Evolutionary conservation across 805 yeast species (phyloP).

Genomic region (Metschnikowia colocasiae): DNA sequence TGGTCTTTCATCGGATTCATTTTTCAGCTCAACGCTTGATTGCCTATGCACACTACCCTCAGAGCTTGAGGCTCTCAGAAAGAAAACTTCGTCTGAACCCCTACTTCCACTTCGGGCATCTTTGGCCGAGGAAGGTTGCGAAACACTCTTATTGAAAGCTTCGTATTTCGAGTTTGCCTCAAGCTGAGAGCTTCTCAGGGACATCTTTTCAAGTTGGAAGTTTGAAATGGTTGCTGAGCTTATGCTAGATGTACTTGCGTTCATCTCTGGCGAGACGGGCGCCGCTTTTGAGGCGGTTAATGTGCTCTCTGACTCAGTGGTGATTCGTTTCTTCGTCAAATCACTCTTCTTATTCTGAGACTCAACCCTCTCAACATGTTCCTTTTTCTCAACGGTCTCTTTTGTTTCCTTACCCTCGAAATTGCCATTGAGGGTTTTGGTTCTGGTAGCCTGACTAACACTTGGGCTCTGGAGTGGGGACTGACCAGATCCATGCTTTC

Average conservation of each 20-base stretch:
- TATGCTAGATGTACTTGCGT: not conserved
- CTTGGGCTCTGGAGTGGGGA: not conserved
- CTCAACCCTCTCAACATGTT: not conserved
- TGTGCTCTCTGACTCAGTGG: not conserved
- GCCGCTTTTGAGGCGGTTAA: not conserved
- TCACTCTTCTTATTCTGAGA: not conserved
- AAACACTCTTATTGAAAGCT: not conserved
- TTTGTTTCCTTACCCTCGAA: not conserved
- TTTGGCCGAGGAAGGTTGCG: conserved; percentile 4
- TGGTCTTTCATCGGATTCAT: not conserved
- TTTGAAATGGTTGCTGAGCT: not conserved
- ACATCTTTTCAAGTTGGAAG: not conserved
- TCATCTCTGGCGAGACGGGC: not conserved
- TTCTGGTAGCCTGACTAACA: not conserved
- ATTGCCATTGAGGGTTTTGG: not conserved
- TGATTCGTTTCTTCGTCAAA: not conserved
- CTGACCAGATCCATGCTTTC: not conserved
- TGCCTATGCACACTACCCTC: not conserved
- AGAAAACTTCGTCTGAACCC: not conserved
- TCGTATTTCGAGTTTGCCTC: not conserved
- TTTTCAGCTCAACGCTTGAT: not conserved
- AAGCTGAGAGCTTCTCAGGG: not conserved
- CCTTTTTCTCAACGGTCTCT: not conserved
- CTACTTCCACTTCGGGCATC: conserved; percentile 3
- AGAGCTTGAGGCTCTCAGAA: not conserved